These are phyloP conservation scores for Phanerochaete sordida DNA, from an alignment of 768 basidiomycete species.

Conservation along the genomic window DNA sequence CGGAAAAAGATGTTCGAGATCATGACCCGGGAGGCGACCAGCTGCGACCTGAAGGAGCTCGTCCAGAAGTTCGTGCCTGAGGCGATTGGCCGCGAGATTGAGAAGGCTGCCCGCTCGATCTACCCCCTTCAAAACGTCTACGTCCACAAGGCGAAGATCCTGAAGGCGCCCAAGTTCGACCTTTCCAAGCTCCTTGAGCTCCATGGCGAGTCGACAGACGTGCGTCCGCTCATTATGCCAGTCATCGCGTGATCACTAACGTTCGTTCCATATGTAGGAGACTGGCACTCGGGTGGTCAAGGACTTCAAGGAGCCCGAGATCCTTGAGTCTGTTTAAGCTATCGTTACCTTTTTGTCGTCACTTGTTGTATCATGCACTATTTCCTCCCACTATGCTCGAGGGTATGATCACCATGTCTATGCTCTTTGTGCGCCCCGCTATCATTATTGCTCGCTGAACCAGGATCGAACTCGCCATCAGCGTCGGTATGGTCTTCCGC, in stretches of 20 bases:
- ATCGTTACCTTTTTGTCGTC: constrained; percentile 27
- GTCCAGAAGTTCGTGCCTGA: constrained; percentile 99
- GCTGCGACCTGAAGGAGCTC: constrained; percentile 95
- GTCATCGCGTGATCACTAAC: too few species aligned
- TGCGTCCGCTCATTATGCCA: constrained; percentile 46
- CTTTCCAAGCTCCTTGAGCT: constrained; percentile 93
- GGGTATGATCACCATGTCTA: constrained; percentile 26
- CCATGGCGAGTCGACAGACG: constrained; percentile 93
- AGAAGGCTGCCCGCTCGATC: constrained; percentile 95
- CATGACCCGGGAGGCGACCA: constrained; percentile 92
- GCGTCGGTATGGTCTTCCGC: not conserved
- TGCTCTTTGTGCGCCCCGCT: constrained; percentile 3
- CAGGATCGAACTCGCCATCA: not conserved
- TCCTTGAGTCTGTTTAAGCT: constrained; percentile 84
- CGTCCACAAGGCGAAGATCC: constrained; percentile 98
- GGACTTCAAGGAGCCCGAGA: constrained; percentile 98
- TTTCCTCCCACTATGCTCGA: constrained; percentile 32
- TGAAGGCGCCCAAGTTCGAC: constrained; percentile 97
- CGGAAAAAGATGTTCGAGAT: constrained; percentile 99
- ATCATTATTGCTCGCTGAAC: constrained; percentile 5
- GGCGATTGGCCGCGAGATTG: constrained; percentile 98
- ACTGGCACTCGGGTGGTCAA: constrained; percentile 91
- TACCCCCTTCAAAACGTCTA: constrained; percentile 99
- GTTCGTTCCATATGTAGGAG: constrained; percentile 64
- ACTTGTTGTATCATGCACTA: constrained; percentile 37